phyloP scores from a whole-genome alignment of 139 green algal species.

The Tetraselmis striata region DNA sequence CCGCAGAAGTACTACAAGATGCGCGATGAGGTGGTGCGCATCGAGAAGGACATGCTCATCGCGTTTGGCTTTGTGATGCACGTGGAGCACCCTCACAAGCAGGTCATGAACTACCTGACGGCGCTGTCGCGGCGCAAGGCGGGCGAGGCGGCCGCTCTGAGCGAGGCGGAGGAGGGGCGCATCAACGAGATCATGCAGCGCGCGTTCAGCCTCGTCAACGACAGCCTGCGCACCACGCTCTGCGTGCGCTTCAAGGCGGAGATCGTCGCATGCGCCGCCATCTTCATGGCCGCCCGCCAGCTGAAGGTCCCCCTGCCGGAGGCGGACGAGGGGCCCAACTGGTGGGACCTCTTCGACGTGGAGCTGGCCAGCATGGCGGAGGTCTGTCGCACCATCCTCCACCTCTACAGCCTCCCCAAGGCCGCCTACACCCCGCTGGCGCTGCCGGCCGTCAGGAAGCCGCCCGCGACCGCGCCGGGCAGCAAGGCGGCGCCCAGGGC shows the following conservation, averaged over 20 bases:
- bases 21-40: conserved; percentile 54
- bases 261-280: conserved; percentile 76
- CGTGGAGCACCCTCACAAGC: conserved; percentile 88
- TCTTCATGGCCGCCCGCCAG: conserved; percentile 73
- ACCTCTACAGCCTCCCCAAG: conserved; percentile 50
- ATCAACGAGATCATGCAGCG: conserved; percentile 48
- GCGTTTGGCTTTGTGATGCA: conserved; percentile 80
- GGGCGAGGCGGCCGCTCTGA: no score
- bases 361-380: conserved; percentile 46
- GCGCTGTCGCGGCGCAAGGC: no score
- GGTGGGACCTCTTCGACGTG: conserved; percentile 73
- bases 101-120: conserved; percentile 71
- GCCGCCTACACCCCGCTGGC: conserved; percentile 35
- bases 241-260: conserved; percentile 79
- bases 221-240: conserved; percentile 81
- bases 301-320: conserved; percentile 64
- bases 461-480: no score
- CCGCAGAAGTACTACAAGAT: conserved; percentile 51
- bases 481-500: no score
- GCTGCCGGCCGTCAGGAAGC: no score
- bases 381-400: conserved; percentile 42
- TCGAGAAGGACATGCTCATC: conserved; percentile 74
- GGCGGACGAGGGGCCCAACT: conserved; percentile 60
- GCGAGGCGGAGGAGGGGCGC: conserved; percentile 19
- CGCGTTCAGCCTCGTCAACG: conserved; percentile 84